Percentiles rank a stretch among this genome's conserved stretches.
phyloP scores from a whole-genome alignment of 768 basidiomycete genomes.

The Mycena maculata region DNA sequence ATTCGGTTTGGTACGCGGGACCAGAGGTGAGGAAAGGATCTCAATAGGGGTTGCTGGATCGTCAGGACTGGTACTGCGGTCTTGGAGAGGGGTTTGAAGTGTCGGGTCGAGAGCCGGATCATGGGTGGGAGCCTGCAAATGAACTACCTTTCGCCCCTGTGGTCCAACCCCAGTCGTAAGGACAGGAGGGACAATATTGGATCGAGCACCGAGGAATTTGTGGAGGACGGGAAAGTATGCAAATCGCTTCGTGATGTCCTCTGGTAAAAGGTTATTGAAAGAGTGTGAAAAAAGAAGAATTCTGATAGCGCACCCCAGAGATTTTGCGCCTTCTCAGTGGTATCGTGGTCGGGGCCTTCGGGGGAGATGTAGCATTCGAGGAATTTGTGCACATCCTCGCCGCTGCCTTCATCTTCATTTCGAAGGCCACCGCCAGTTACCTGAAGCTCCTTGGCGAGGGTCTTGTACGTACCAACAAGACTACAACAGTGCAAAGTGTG shows the following conservation, averaged over 20 bases:
- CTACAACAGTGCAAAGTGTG: slow-evolving; percentile 19
- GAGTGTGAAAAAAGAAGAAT: too few relatives aligned
- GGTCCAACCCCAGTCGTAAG: slow-evolving; percentile 45
- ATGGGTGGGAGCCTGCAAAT: slow-evolving; percentile 32
- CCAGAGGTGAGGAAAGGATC: neutral
- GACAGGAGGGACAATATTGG: slow-evolving; percentile 41
- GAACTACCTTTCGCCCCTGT: slow-evolving; percentile 33
- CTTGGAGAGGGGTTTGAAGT: neutral
- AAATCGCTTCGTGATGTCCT: slow-evolving; percentile 37
- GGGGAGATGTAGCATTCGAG: slow-evolving; percentile 12
- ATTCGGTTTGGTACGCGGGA: neutral
- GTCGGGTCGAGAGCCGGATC: neutral
- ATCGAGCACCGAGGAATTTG: slow-evolving; percentile 31
- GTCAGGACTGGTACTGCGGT: neutral
- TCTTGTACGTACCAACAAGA: slow-evolving; percentile 21
- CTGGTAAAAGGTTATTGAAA: slow-evolving; percentile 6
- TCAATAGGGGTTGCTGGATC: neutral
- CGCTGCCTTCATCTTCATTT: slow-evolving; percentile 16
- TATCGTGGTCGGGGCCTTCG: slow-evolving; percentile 23
- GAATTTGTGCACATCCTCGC: neutral
- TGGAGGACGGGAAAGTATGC: slow-evolving; percentile 34
- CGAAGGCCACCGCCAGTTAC: slow-evolving; percentile 37
- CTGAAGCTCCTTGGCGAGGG: slow-evolving; percentile 30
- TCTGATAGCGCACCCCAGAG: slow-evolving; percentile 37
- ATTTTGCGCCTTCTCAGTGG: slow-evolving; percentile 33